These are phyloP conservation scores for Ascochyta koolunga DNA, from an alignment of 2,329 filamentous ascomycete species.

Conservation along the genomic window DNA sequence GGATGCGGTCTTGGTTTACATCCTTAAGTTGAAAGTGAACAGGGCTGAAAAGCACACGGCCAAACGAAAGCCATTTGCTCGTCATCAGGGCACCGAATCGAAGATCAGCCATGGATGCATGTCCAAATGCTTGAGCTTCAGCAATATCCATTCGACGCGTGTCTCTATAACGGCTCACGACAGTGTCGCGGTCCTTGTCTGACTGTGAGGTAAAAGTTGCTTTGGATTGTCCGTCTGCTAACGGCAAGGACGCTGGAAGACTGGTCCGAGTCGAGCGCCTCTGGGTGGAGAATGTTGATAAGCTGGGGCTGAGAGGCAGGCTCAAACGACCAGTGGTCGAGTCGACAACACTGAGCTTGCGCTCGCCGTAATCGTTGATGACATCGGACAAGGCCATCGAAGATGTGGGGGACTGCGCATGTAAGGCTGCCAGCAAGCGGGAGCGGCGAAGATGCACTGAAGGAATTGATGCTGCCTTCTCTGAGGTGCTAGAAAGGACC, in stretches of 20 bases:
- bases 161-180: slow-evolving; percentile 54
- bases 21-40: slow-evolving; percentile 72
- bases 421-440: slow-evolving; percentile 57
- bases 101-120: slow-evolving; percentile 70
- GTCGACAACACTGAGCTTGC: slow-evolving; percentile 46
- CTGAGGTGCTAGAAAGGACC: slow-evolving; percentile 41
- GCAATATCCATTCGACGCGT: slow-evolving; percentile 61
- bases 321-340: slow-evolving; percentile 47
- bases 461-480: slow-evolving; percentile 31
- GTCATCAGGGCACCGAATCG: slow-evolving; percentile 82
- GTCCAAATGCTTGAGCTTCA: slow-evolving; percentile 46
- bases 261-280: slow-evolving; percentile 45
- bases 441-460: slow-evolving; percentile 57
- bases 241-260: slow-evolving; percentile 37
- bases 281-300: slow-evolving; percentile 37
- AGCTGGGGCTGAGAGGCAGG: slow-evolving; percentile 39
- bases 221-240: slow-evolving; percentile 42
- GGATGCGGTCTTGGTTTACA: slow-evolving; percentile 66
- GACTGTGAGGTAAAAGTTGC: slow-evolving; percentile 38
- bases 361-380: slow-evolving; percentile 57
- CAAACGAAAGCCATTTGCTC: slow-evolving; percentile 86
- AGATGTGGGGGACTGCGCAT: slow-evolving; percentile 57
- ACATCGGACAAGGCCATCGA: slow-evolving; percentile 62
- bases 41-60: slow-evolving; percentile 81
- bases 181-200: slow-evolving; percentile 44